Percentiles rank a stretch among this genome's conserved stretches.
Conservation (phyloP, 371 early-diverging fungal species). For the Mycotypha africana region DNA sequence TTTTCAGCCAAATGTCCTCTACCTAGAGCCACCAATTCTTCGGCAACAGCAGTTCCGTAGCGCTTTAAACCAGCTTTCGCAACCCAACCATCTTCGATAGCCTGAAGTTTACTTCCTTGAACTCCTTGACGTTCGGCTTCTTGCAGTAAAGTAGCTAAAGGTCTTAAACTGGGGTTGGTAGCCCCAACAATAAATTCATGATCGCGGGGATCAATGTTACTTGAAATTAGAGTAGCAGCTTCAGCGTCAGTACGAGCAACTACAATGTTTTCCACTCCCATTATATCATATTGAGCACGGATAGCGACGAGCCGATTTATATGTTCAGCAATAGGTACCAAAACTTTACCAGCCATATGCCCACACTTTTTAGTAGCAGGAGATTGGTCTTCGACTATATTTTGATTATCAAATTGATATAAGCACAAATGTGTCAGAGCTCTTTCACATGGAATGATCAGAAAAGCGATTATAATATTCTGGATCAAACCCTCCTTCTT, state of each 20-base stretch:
- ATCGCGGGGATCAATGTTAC: slow-evolving; percentile 94
- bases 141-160: slow-evolving; percentile 74
- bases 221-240: slow-evolving; percentile 92
- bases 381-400: slow-evolving; percentile 87
- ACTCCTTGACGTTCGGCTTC: slow-evolving; percentile 76
- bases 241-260: slow-evolving; percentile 97
- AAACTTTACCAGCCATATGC: slow-evolving; percentile 98
- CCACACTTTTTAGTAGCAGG: slow-evolving; percentile 98
- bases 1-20: slow-evolving; percentile 40
- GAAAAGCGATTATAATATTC: background rate
- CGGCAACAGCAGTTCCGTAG: slow-evolving; percentile 79
- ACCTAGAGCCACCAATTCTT: slow-evolving; percentile 64
- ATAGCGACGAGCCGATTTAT: slow-evolving; percentile 94
- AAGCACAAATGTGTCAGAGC: too few species aligned
- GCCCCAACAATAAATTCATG: slow-evolving; percentile 94
- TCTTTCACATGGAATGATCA: background rate
- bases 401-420: background rate
- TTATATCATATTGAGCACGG: slow-evolving; percentile 96
- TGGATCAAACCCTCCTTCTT: too few species aligned
- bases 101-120: slow-evolving; percentile 71
- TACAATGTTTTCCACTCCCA: slow-evolving; percentile 93
- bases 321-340: slow-evolving; percentile 95
- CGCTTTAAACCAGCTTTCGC: slow-evolving; percentile 78
- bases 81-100: slow-evolving; percentile 88
- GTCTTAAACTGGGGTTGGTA: slow-evolving; percentile 71